Base-by-base conservation (phyloP, 768 basidiomycete genomes). In the Heimioporus sp. region DNA sequence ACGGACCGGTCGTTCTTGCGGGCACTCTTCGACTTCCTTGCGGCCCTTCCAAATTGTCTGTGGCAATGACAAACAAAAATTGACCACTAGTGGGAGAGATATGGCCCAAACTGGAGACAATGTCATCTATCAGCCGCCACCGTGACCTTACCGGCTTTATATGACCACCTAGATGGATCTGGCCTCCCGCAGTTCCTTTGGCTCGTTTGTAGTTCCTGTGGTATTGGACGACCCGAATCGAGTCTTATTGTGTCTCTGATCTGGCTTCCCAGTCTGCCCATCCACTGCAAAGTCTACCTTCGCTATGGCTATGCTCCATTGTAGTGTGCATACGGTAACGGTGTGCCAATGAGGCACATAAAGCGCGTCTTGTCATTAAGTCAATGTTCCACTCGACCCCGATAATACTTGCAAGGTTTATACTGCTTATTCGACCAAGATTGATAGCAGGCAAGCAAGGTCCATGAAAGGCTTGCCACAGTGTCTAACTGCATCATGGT, bases 11-110 rank as follows among this genome's bases (percentile, higher is more conserved):
- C 56, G 19, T 47, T 32, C 48, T 43, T 37, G 45, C 40, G 17
- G 13, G 42, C 28, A 40, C 11, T 31, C 56, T 42, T 59, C 51
- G 46, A 52, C 46, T 52, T 55, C 47, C n/a, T 38, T 21, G 47
- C 32, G 36, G 39, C 31, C 17, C 43, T 35, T 48, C 42, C 17
- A 34, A 53, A 43, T 38, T 43, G 39, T 53, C 39, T 48, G 51
- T 52, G 45, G 50, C 43, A 48, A 51, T 39, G 54, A 56, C 49
- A 59, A 59, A 51, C 40, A 7, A 12, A n/a, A 41, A 53, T 38
- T 13, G 30, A 35, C 50, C 17, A 12, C 43, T 37, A 21, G 21
- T 43, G 10, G 53, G 28, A 57, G 32, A 19, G 19, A 17, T 24
- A 41, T 47, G 35, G 3, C 48, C 48, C 46, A 47, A 43, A 31